Evolutionary conservation across 306 rosid genomes (phyloP), one percentile per base, ranked within the genome.

Genomic region (Datisca glomerata): DNA sequence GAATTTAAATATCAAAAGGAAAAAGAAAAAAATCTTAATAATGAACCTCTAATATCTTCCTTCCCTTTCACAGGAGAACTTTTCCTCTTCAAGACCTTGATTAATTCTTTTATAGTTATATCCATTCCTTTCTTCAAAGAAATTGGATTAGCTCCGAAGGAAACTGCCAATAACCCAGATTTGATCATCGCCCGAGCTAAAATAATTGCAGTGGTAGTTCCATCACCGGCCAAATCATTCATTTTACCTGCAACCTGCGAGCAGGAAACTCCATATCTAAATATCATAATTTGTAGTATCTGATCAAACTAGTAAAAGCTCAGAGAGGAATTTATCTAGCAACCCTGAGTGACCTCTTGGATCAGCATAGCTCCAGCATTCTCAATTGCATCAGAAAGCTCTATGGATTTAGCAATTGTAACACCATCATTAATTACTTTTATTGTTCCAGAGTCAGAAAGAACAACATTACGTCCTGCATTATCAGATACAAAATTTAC

Each of bases 151-250:
- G 97, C 97, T 25, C 93, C 95, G 53, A 73, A 89, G 41, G 84
- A 64, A 61, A 89, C 77, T 5, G 97, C 93, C 66, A 66, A 51
- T 32, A 68, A 39, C 65, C 97, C 97, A 39, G 63, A 65, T 74
- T 66, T 89, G 60, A 78, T 71, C 75, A 89, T 80, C 51, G 82
- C 97, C 8, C 84, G 73, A 18, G 95, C 85, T 84, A 89, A 68
- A 69, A 89, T 70, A 58, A 89, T 62, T 19, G 95, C 95, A 55
- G 95, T 83, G 62, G 91, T 77, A 34, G 97, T 89, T 32, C 97
- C 97, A 72, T 84, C 97, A 46, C 97, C 97, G 24, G 93, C 95
- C 72, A 78, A 67, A 65, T 68, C 79, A 61, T 89, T 89, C 93
- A 83, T 84, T 74, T 72, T 89, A 47, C 65, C 68, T 13, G 91